phyloP scores from a whole-genome alignment of 2,329 filamentous ascomycete genomes.

The Penicillium sp. region DNA sequence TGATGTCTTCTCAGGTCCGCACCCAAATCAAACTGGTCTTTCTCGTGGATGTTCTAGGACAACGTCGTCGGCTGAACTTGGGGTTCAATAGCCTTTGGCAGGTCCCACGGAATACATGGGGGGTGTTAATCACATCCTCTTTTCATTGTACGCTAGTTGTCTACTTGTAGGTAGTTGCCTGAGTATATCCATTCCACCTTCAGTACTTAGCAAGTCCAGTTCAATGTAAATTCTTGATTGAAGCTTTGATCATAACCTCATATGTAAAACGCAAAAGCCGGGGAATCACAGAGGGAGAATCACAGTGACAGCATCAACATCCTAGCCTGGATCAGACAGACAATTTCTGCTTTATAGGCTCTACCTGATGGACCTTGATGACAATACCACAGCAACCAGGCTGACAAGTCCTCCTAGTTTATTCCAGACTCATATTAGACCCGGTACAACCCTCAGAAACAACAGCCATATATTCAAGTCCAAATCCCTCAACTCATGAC shows the following conservation, averaged over 20 bases:
- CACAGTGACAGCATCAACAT: not conserved
- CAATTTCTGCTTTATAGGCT: not conserved
- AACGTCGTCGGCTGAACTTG: not conserved
- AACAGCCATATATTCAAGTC: not conserved
- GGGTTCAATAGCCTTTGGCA: not conserved
- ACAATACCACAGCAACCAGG: not conserved
- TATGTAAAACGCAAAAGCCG: conserved; percentile 5
- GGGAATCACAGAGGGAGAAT: conserved; percentile 2
- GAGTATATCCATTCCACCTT: not conserved
- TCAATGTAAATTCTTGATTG: not conserved
- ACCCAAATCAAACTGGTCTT: not conserved
- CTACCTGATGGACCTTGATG: not conserved
- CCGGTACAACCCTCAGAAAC: not conserved
- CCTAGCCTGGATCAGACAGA: not conserved
- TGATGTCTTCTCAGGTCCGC: not conserved
- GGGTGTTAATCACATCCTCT: not conserved
- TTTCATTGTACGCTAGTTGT: not conserved
- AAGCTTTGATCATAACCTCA: conserved; percentile 7
- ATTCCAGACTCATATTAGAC: not conserved
- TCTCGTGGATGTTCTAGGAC: not conserved
- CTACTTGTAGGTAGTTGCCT: not conserved
- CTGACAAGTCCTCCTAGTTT: not conserved
- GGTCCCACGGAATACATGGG: not conserved
- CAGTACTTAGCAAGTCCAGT: not conserved
- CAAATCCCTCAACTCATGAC: not conserved